phyloP scores from a whole-genome alignment of 805 yeast genomes.

The Wickerhamiella azymoides region DNA sequence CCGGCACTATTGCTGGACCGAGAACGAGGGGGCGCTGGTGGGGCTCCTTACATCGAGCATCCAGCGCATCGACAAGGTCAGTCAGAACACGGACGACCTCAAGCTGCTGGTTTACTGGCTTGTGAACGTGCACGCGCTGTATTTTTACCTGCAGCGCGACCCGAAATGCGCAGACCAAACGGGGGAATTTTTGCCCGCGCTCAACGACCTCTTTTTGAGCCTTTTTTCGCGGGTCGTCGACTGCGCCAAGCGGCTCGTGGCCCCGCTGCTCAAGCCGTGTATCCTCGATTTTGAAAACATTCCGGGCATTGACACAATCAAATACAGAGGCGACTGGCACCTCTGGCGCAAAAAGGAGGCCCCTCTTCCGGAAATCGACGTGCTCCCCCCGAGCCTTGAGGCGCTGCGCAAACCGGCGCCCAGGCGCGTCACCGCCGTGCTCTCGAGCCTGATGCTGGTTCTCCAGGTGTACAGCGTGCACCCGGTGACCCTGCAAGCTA shows the following conservation, averaged over 20 bases:
- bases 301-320: constrained; percentile 63
- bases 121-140: constrained; percentile 59
- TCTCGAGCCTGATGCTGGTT: constrained; percentile 80
- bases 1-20: constrained; percentile 28
- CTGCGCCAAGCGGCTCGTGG: constrained; percentile 11
- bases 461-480: constrained; percentile 70
- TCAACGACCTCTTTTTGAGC: constrained; percentile 10
- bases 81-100: constrained; percentile 27
- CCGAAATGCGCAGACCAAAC: constrained; percentile 29
- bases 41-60: constrained; percentile 23
- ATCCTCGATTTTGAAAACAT: constrained; percentile 59
- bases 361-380: constrained; percentile 33
- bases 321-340: constrained; percentile 64
- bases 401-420: constrained; percentile 84
- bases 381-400: constrained; percentile 68
- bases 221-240: constrained; percentile 10
- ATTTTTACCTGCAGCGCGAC: constrained; percentile 63
- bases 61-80: constrained; percentile 24
- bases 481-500: constrained; percentile 61
- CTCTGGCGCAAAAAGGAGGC: constrained; percentile 37
- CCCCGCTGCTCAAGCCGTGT: constrained; percentile 17
- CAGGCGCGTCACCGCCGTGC: constrained; percentile 62
- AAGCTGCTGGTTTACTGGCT: constrained; percentile 69
- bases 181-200: constrained; percentile 12
- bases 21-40: constrained; percentile 22